These are phyloP conservation scores for Globisporangium cylindrosporum DNA, from an alignment of 352 stramenopile species.

Conservation along the genomic window DNA sequence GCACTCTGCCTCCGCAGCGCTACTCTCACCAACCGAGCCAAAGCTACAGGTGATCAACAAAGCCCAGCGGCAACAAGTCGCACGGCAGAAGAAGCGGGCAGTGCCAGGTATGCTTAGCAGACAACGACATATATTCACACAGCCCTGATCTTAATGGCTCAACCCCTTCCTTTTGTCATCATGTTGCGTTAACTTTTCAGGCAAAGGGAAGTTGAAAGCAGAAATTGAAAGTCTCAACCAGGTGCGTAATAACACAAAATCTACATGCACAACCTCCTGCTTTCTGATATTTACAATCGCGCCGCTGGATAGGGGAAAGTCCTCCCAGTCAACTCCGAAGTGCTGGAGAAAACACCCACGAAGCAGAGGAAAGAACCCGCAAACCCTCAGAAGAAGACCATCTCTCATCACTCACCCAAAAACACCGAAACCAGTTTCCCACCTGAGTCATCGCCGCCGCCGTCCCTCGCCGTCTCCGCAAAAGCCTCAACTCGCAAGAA, in stretches of 20 bases:
- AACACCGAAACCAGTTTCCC: background rate
- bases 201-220: background rate
- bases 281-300: background rate
- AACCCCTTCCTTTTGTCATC: background rate
- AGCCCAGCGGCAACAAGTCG: slow-evolving; percentile 14
- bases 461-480: background rate
- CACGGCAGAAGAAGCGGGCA: slow-evolving; percentile 1
- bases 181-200: background rate
- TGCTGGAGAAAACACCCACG: background rate
- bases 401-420: background rate
- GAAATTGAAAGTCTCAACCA: background rate
- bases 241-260: background rate
- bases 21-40: slow-evolving; percentile 15
- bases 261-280: background rate
- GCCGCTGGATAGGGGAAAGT: background rate
- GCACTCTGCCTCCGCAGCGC: background rate
- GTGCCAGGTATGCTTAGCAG: background rate
- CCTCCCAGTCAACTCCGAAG: background rate
- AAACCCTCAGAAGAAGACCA: background rate
- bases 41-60: slow-evolving; percentile 16
- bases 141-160: background rate
- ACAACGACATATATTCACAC: background rate
- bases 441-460: background rate
- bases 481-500: background rate
- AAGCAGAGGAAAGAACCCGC: background rate